phyloP scores from a whole-genome alignment of 1,284 basidiomycete species.

The Ceratobasidium theobromae region DNA sequence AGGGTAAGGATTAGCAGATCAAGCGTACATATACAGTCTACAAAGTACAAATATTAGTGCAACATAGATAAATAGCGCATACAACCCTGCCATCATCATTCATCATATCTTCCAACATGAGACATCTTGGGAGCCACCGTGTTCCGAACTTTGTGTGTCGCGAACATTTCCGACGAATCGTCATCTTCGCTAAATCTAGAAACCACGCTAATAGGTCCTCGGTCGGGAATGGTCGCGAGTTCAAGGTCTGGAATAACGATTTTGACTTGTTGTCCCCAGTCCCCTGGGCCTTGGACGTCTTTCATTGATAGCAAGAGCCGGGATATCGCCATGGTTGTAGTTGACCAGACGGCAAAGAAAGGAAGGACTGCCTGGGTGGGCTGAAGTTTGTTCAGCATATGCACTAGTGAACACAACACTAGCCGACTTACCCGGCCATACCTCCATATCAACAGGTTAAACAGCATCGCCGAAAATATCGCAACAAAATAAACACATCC shows the following conservation, averaged over 20 bases:
- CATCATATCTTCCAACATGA: slow-evolving; percentile 23
- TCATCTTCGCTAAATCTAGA: slow-evolving; percentile 29
- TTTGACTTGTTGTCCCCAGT: slow-evolving; percentile 27
- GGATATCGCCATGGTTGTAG: slow-evolving; percentile 16
- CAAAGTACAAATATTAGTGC: not conserved
- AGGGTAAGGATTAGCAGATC: too few relatives aligned
- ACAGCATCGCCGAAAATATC: slow-evolving; percentile 22
- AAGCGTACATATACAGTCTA: too few relatives aligned
- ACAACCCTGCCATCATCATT: not conserved
- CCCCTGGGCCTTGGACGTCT: slow-evolving; percentile 23
- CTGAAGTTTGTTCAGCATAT: not conserved
- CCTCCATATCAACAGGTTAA: slow-evolving; percentile 25
- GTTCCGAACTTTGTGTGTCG: not conserved
- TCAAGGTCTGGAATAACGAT: slow-evolving; percentile 19
- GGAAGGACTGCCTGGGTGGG: slow-evolving; percentile 10
- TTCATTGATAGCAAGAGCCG: slow-evolving; percentile 17
- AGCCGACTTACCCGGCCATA: slow-evolving; percentile 25
- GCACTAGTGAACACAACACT: not conserved
- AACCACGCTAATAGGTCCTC: slow-evolving; percentile 1
- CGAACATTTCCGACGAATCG: not conserved
- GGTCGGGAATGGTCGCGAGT: not conserved
- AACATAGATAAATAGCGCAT: not conserved
- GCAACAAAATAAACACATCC: slow-evolving; percentile 24
- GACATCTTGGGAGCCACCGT: not conserved
- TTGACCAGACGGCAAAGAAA: slow-evolving; percentile 17